These are phyloP conservation scores for Candida quercuum DNA, from an alignment of 805 yeast genomes.

Conservation along the genomic window DNA sequence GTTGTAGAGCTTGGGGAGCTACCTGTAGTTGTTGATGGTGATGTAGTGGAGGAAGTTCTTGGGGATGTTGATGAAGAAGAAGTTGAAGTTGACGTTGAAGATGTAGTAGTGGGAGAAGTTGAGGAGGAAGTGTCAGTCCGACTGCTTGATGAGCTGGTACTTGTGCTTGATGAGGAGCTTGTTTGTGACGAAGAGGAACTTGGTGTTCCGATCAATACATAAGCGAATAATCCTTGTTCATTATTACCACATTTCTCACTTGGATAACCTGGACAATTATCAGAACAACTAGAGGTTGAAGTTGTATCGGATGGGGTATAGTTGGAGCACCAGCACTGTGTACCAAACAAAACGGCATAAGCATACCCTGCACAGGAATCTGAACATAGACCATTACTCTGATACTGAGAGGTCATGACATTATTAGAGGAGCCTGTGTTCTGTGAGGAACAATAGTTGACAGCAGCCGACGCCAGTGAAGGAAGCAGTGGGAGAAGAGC, in stretches of 20 bases:
- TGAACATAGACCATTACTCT: slow-evolving; percentile 48
- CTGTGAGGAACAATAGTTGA: slow-evolving; percentile 30
- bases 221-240: slow-evolving; percentile 44
- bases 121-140: slow-evolving; percentile 8
- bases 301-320: slow-evolving; percentile 39
- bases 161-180: slow-evolving; percentile 1
- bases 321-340: slow-evolving; percentile 60
- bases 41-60: slow-evolving; percentile 22
- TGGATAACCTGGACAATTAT: slow-evolving; percentile 39
- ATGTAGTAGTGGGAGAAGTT: slow-evolving; percentile 7
- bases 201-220: slow-evolving; percentile 34
- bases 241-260: slow-evolving; percentile 39
- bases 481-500: neutral
- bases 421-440: slow-evolving; percentile 31
- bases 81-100: slow-evolving; percentile 11
- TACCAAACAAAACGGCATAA: slow-evolving; percentile 48
- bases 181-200: slow-evolving; percentile 3
- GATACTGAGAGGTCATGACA: slow-evolving; percentile 17
- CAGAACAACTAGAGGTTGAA: slow-evolving; percentile 26
- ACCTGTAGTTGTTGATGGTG: slow-evolving; percentile 14
- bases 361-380: slow-evolving; percentile 42
- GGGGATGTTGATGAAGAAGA: slow-evolving; percentile 10
- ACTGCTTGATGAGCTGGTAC: neutral
- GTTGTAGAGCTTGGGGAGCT: slow-evolving; percentile 4
- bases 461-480: neutral